Conservation (phyloP, 352 stramenopile species). For the Pilasporangium apinafurcum region DNA sequence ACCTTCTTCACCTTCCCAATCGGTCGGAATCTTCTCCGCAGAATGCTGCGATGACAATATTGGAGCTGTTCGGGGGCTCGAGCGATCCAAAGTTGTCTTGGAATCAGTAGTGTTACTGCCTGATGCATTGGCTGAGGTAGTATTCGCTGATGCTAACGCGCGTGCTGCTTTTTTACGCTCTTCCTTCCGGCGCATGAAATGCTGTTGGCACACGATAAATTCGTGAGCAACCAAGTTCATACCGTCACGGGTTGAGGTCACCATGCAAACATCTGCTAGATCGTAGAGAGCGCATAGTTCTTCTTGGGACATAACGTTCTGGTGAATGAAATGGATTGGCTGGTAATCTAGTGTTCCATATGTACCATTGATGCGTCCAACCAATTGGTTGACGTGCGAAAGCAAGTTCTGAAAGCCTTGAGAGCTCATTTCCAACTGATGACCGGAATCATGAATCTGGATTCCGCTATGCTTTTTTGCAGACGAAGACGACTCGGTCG, state of each 20-base stretch:
- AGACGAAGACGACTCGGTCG: background rate
- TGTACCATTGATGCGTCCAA: constrained; percentile 85
- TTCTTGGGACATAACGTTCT: constrained; percentile 66
- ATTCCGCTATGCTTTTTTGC: constrained; percentile 1
- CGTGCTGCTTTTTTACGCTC: constrained; percentile 45
- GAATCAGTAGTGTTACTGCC: background rate
- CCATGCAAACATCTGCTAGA: constrained; percentile 82
- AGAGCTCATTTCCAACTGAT: constrained; percentile 78
- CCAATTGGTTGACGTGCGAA: constrained; percentile 83
- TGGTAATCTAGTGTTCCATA: constrained; percentile 85
- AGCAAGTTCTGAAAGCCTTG: constrained; percentile 64
- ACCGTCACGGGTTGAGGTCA: constrained; percentile 84
- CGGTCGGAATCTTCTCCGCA: constrained; percentile 48
- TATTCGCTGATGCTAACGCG: constrained; percentile 10
- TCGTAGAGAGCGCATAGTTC: constrained; percentile 88
- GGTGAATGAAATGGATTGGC: constrained; percentile 90
- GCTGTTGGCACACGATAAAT: constrained; percentile 85
- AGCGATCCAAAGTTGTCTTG: constrained; percentile 11
- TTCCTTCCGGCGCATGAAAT: constrained; percentile 77
- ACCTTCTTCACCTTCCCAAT: constrained; percentile 75
- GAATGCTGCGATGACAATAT: constrained; percentile 18
- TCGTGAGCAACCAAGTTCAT: constrained; percentile 90
- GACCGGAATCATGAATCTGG: constrained; percentile 24
- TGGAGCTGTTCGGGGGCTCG: constrained; percentile 5
- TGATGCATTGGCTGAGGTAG: background rate